Evolutionary conservation across 2,329 filamentous ascomycete species (phyloP), one percentile per base, ranked within the genome.

Genomic region (Paraconiothyrium sp.): DNA sequence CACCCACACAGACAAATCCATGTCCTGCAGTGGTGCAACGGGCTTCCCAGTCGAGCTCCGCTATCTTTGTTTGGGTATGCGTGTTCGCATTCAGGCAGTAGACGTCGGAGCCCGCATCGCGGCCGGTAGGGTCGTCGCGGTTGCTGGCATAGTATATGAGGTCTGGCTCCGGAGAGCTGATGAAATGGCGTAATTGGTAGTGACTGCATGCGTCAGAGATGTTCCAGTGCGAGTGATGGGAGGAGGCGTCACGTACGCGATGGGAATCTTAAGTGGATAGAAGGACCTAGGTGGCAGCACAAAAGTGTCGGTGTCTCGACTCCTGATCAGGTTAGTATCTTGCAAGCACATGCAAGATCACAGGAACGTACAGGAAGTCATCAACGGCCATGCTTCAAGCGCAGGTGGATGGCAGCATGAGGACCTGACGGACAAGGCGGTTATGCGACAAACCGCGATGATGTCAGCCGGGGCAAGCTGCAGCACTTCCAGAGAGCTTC

Each of bases 1-100:
- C 94, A 50, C 94, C 95, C 50, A 94, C 92, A 71, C 92, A 97
- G 41, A 98, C 86, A 90, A 92, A 98, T 56, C 93, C 93, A 71
- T 92, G 87, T 57, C 89, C 90, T 8, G 92, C 91, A n/a, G 92
- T 91, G 7, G 97, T 87, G 78, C 94, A 98, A 80, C 92, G 88
- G n/a, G 94, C 86, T 61, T 88, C 84, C 72, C 83, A 85, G 54
- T 91, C 70, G 79, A 86, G 78, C 89, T 95, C 67, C 84, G 88
- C 67, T 88, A 92, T 77, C 92, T 88, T 63, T 86, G 90, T 80
- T 90, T 92, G 81, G 88, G 89, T 83, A 89, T 91, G 76, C 84
- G 88, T 68, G 86, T 89, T 62, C 80, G 86, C 61, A 93, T 90
- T 87, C 57, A 85, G 78, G 70, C 80, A 81, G 74, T 78, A 84